phyloP scores from a whole-genome alignment of 116 monocot species.

The Dioscorea cayenensis region DNA sequence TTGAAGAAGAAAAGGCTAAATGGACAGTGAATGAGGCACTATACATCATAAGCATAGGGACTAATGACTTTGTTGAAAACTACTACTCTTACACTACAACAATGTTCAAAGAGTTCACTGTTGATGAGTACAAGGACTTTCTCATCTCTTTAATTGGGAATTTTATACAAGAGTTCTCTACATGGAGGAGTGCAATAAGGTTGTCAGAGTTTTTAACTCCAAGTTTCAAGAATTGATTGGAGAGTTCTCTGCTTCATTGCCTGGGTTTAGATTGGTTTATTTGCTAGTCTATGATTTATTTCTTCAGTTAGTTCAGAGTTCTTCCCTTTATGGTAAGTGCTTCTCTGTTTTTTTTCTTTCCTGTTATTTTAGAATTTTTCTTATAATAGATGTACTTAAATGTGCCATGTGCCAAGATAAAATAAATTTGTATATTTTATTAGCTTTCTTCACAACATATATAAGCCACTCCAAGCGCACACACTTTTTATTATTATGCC shows the following conservation, averaged over 20 bases:
- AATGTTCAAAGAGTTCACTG: constrained; percentile 33
- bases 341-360: background rate
- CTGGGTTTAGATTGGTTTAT: constrained; percentile 37
- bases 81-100: constrained; percentile 45
- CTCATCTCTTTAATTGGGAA: constrained; percentile 33
- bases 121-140: constrained; percentile 51
- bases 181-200: constrained; percentile 62
- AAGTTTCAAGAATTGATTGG: constrained; percentile 34
- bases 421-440: no score
- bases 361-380: no score
- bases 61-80: constrained; percentile 71
- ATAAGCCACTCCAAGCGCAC: no score
- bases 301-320: constrained; percentile 26
- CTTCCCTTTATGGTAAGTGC: constrained; percentile 45
- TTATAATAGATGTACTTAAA: no score
- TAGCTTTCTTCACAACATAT: no score
- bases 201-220: constrained; percentile 47
- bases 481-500: no score
- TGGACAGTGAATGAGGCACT: constrained; percentile 28
- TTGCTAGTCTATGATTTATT: constrained; percentile 20
- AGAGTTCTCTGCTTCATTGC: constrained; percentile 18
- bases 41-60: constrained; percentile 57
- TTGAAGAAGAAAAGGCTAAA: constrained; percentile 16
- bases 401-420: no score
- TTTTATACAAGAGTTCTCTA: constrained; percentile 52